phyloP scores from a whole-genome alignment of 495 filamentous ascomycete species.

The Lindgomyces ingoldianus region DNA sequence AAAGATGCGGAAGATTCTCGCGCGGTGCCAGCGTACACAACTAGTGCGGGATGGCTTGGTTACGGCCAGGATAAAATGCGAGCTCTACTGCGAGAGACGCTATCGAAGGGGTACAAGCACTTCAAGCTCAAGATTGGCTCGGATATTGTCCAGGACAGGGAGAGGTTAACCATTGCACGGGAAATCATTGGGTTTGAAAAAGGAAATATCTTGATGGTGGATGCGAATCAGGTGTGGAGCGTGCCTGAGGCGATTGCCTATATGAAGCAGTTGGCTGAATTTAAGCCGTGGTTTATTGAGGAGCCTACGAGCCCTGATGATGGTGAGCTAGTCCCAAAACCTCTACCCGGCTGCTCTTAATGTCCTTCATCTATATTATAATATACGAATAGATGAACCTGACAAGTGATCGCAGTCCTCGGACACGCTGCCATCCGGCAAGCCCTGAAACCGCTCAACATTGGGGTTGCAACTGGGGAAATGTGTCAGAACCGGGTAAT shows the following conservation, averaged over 20 bases:
- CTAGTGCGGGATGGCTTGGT: constrained; percentile 90
- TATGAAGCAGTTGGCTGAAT: constrained; percentile 80
- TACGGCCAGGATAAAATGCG: constrained; percentile 86
- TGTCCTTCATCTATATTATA: too few species aligned
- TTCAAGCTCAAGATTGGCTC: constrained; percentile 93
- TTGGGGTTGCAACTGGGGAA: constrained; percentile 90
- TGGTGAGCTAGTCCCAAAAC: constrained; percentile 22
- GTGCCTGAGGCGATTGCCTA: constrained; percentile 88
- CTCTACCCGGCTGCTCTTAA: background rate
- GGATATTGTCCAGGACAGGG: constrained; percentile 67
- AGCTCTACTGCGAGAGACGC: constrained; percentile 67
- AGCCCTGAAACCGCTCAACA: constrained; percentile 69
- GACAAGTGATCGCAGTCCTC: constrained; percentile 61
- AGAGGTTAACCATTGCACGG: constrained; percentile 70
- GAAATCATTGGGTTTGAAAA: constrained; percentile 82
- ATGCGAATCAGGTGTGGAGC: constrained; percentile 94
- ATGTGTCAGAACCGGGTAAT: constrained; percentile 96
- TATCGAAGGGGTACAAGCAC: constrained; percentile 74
- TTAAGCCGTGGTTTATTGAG: constrained; percentile 96
- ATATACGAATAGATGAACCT: too few species aligned
- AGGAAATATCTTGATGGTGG: constrained; percentile 90
- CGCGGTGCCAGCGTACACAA: constrained; percentile 90
- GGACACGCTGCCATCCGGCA: constrained; percentile 83
- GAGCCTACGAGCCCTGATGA: constrained; percentile 95
- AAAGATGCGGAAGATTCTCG: constrained; percentile 66